A percentile compares a stretch with the other conserved stretches of the same genome.
Conservation (phyloP, 495 filamentous ascomycete genomes). For the Articulospora tetracladia region DNA sequence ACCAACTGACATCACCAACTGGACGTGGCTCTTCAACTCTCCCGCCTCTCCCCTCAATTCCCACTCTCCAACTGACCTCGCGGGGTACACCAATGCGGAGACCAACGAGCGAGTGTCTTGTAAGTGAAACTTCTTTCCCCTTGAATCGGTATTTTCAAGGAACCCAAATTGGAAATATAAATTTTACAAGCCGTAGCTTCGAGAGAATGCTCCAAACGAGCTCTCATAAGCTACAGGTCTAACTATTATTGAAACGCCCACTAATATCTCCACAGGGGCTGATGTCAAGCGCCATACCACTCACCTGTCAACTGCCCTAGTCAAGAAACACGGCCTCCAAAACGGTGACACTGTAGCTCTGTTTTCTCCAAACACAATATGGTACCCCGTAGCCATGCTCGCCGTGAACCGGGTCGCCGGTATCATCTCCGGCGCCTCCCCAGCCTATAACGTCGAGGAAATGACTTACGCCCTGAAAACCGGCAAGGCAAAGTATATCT, state of each 20-base stretch:
- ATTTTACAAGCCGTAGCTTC: no score
- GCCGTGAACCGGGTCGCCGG: conserved; percentile 81
- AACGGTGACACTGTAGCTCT: conserved; percentile 74
- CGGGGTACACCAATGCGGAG: conserved; percentile 49
- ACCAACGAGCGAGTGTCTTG: conserved; percentile 55
- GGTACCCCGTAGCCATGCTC: conserved; percentile 65
- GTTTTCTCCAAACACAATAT: conserved; percentile 69
- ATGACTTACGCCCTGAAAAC: conserved; percentile 67
- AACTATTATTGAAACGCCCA: no score
- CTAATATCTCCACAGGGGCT: no score
- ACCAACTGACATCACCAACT: conserved; percentile 48
- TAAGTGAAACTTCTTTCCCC: no score
- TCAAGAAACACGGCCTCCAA: conserved; percentile 67
- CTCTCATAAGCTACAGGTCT: no score
- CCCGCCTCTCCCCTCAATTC: conserved; percentile 38
- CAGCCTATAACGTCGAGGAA: conserved; percentile 74
- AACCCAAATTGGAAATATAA: no score
- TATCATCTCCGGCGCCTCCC: conserved; percentile 74
- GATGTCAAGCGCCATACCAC: conserved; percentile 47
- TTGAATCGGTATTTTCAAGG: no score
- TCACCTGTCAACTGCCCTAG: conserved; percentile 52
- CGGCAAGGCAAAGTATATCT: conserved; percentile 60
- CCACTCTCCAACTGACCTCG: conserved; percentile 32
- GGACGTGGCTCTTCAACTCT: conserved; percentile 59
- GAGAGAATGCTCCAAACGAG: no score